phyloP scores from a whole-genome alignment of 352 stramenopile genomes.

The Phytopythium helicoides region DNA sequence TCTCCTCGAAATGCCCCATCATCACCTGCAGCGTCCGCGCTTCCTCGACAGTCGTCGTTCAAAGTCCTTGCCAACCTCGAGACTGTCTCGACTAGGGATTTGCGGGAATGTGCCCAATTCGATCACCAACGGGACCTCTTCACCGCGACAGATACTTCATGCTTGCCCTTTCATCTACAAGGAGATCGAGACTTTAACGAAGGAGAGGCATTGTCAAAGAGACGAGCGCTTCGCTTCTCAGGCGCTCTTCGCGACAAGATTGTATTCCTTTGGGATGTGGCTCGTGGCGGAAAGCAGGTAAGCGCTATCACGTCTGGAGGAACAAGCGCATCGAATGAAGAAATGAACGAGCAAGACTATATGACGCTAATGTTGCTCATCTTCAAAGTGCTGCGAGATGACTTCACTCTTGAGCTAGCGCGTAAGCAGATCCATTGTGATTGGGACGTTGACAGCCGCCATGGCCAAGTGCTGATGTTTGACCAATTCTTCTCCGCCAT shows the following conservation, averaged over 20 bases:
- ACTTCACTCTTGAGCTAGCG: slow-evolving; percentile 62
- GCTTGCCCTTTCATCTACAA: slow-evolving; percentile 75
- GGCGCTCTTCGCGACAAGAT: slow-evolving; percentile 42
- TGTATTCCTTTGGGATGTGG: slow-evolving; percentile 65
- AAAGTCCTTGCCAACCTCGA: slow-evolving; percentile 68
- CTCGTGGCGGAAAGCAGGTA: slow-evolving; percentile 34
- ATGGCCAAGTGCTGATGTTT: slow-evolving; percentile 43
- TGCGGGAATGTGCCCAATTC: slow-evolving; percentile 57
- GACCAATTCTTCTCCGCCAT: slow-evolving; percentile 68
- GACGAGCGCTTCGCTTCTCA: slow-evolving; percentile 49
- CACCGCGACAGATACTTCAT: slow-evolving; percentile 11
- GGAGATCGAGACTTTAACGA: slow-evolving; percentile 69
- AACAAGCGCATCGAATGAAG: slow-evolving; percentile 2
- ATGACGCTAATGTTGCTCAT: slow-evolving; percentile 71
- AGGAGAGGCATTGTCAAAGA: slow-evolving; percentile 47
- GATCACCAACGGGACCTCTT: slow-evolving; percentile 57
- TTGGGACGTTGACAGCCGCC: slow-evolving; percentile 77
- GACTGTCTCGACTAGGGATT: slow-evolving; percentile 34
- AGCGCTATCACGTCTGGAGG: slow-evolving; percentile 9
- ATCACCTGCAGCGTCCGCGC: slow-evolving; percentile 11
- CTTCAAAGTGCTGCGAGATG: slow-evolving; percentile 72
- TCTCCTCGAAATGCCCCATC: slow-evolving; percentile 1
- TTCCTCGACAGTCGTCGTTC: slow-evolving; percentile 56
- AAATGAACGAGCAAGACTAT: slow-evolving; percentile 65
- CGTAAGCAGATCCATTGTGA: slow-evolving; percentile 68